phyloP scores from a whole-genome alignment of 2,329 filamentous ascomycete genomes.

The Metarhizium rileyi region DNA sequence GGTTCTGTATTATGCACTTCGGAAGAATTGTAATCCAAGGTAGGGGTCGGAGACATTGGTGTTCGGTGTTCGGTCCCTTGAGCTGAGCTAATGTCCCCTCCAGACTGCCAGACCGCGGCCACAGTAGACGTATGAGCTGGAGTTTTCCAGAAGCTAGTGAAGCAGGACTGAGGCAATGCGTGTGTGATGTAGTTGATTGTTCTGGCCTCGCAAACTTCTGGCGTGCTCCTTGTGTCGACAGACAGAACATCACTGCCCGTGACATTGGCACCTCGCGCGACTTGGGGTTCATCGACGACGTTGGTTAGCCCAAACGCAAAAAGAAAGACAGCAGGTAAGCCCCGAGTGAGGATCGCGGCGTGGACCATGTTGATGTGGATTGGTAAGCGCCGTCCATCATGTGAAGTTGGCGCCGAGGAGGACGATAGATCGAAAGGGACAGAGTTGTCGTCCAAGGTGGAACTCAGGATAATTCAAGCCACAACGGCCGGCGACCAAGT shows the following conservation, averaged over 20 bases:
- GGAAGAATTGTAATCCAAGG: not conserved
- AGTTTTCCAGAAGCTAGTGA: conserved; percentile 50
- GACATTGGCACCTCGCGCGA: not conserved
- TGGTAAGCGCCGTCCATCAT: conserved; percentile 5
- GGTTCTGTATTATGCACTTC: conserved; percentile 7
- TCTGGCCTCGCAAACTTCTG: conserved; percentile 39
- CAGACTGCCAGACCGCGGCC: not conserved
- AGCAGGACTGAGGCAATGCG: conserved; percentile 64
- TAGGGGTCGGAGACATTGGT: not conserved
- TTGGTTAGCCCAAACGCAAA: not conserved
- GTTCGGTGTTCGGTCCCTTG: not conserved
- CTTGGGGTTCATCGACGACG: not conserved
- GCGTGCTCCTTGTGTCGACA: not conserved
- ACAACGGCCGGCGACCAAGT: too few species aligned
- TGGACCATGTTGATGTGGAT: conserved; percentile 6
- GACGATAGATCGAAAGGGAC: not conserved
- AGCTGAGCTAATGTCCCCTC: not conserved
- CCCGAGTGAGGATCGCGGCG: not conserved
- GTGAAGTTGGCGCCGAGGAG: not conserved
- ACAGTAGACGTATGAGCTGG: conserved; percentile 11
- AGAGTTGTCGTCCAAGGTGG: not conserved
- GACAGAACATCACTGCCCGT: not conserved
- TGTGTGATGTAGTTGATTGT: conserved; percentile 80
- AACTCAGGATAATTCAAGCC: not conserved
- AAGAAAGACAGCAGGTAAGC: conserved; percentile 1